Evolutionary conservation across 176 grass and related monocot species (phyloP), one percentile per base, ranked within the genome.

Genomic region (Triticum urartu): DNA sequence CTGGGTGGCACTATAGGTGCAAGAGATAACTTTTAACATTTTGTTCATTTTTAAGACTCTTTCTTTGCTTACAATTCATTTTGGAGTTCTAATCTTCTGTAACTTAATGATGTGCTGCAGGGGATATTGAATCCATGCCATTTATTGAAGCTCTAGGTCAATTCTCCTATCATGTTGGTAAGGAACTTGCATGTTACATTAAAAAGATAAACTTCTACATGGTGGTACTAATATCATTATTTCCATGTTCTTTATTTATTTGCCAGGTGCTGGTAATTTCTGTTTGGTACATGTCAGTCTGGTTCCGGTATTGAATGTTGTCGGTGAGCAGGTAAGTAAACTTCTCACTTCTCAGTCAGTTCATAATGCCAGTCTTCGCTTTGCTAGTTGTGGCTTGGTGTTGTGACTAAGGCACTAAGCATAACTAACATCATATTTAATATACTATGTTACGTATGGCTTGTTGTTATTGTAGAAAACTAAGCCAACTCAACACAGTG

Each of bases 261-360:
- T 83, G 68, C 6, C 79, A 93, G 91, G 65, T 67, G 43, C 68
- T 83, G 79, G 83, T 73, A 83, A 90, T 81, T 93, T 93, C 30
- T 93, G 88, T 83, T 39, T 90, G 48, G 79, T 93, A 67, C 91
- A 93, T 70, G 86, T 93, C 79, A 88, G 91, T 50, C 83, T 93
- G 83, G 86, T 93, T 65, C 86, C 91, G 39, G 88, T 93, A 83
- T 48, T 90, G 70, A 86, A 84, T 75, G 80, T 83, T 64, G 92
- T 88, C 26, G 92, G 92, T 45, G 92, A 93, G 81, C 92, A 90
- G 89, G 86, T 90, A 64, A 76, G 34, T 26, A 21, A 25, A 47
- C 22, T 39, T 24, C n/a, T 74, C 9, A 45, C 7, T 38, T 22
- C 15, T 74, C 26, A 56, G 14, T 77, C 26, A 54, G n/a, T 64